Base-by-base conservation (phyloP, 768 basidiomycete genomes). In the Amanita pseudoporphyria region DNA sequence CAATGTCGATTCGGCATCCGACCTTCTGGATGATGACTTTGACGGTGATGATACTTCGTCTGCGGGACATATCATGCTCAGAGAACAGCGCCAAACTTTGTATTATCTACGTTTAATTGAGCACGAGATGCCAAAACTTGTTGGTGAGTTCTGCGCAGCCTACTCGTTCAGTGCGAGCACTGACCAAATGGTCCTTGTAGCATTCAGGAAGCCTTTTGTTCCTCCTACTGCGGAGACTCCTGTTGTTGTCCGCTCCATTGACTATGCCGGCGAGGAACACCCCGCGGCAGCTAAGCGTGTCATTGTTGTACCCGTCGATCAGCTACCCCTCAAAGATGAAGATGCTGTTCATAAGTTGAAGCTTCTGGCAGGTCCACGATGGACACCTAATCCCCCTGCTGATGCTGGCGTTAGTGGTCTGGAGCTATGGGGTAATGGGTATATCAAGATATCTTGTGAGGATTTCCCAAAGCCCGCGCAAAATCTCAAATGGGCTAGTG, bases 401-500 rank as follows among this genome's bases (percentile, higher is more conserved):
- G 82, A 88, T 55, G 75, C 81, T 30, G 89, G 90, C 1, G 64
- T 81, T 19, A 70, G 69, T 41, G 63, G 63, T 9, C 63, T 75
- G 37, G 71, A 71, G 40, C 64, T 61, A 9, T 78, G 73, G 62
- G 71, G 74, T 45, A 77, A 89, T 50, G 94, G 94, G 3, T 94
- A 78, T 67, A 71, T 99, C 65, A 93, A 93, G 69, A 87, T 98
- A 53, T 76, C 86, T 1, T 92, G 88, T 60, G 94, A 97, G 58
- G 79, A 86, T 64, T 95, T 91, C 65, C 81, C 82, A 6, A 73
- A 78, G 56, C 78, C 82, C 1, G 73, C 79, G 22, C 84, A 88
- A 87, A 99, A 99, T 65, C 70, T 95, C 58, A 95, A 94, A 65
- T 95, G 91, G 87, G 89, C 87, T 35, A 87, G 85, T 56, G 94